Conservation (phyloP, 2,329 filamentous ascomycete genomes). For the Coleophoma eucalyptorum region DNA sequence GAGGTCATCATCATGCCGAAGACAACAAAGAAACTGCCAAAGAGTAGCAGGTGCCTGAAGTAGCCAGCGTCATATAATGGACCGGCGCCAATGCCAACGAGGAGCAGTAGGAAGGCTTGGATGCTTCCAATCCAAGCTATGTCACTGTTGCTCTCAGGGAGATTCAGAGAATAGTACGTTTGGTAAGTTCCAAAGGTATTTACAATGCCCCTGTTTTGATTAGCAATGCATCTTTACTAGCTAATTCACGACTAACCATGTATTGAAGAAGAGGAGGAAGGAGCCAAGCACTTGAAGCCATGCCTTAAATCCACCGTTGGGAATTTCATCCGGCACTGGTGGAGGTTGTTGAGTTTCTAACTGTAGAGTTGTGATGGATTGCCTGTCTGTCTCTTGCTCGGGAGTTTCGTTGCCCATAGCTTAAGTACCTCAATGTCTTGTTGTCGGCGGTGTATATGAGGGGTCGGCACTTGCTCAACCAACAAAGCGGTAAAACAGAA, state of each 20-base stretch:
- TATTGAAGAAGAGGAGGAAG: slow-evolving; percentile 23
- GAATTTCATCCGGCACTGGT: slow-evolving; percentile 1
- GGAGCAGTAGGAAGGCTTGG: slow-evolving; percentile 41
- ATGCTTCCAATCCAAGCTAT: slow-evolving; percentile 44
- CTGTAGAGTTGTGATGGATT: neutral
- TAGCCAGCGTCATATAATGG: slow-evolving; percentile 44
- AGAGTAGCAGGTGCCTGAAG: slow-evolving; percentile 32
- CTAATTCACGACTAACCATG: slow-evolving; percentile 13
- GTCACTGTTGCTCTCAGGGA: slow-evolving; percentile 23
- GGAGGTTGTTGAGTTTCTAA: neutral
- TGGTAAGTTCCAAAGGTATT: slow-evolving; percentile 53
- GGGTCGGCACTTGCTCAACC: too few relatives aligned
- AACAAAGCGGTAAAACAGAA: too few relatives aligned
- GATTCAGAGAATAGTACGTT: slow-evolving; percentile 37
- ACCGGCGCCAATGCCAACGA: slow-evolving; percentile 38
- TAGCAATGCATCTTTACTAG: neutral
- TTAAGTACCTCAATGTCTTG: neutral
- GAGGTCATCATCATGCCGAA: slow-evolving; percentile 42
- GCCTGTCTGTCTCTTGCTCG: neutral
- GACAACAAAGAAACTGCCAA: slow-evolving; percentile 37
- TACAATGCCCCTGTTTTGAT: slow-evolving; percentile 27
- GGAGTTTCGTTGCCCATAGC: neutral
- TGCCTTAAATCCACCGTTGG: slow-evolving; percentile 24
- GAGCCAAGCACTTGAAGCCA: slow-evolving; percentile 25
- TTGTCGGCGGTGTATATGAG: too few relatives aligned